phyloP scores from a whole-genome alignment of 306 rosid species.

The Gastrolobium bilobum region DNA sequence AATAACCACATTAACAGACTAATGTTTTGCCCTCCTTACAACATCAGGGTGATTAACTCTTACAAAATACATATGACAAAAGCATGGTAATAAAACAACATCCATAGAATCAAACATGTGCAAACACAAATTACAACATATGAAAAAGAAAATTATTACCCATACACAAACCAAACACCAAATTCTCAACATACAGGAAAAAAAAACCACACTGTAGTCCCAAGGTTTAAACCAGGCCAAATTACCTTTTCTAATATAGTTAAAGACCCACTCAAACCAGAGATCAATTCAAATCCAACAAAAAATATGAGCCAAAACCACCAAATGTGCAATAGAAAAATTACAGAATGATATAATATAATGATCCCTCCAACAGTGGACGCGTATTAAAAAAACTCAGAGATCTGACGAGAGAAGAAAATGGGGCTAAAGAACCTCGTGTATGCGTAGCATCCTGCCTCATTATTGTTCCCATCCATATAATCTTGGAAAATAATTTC shows the following conservation, averaged over 20 bases:
- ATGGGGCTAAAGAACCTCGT: not conserved
- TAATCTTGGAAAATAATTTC: constrained; percentile 25
- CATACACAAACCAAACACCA: not conserved
- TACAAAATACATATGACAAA: not conserved
- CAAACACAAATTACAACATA: not conserved
- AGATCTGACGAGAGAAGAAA: constrained; percentile 22
- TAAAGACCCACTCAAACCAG: not conserved
- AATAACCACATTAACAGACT: not conserved
- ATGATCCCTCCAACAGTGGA: not conserved
- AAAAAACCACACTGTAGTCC: too few relatives aligned
- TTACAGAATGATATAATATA: not conserved
- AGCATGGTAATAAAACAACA: not conserved
- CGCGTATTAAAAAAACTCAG: not conserved
- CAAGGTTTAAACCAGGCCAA: not conserved
- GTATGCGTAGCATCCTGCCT: not conserved
- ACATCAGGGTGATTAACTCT: not conserved
- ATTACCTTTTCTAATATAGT: not conserved
- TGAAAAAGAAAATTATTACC: not conserved
- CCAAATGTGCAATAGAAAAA: not conserved
- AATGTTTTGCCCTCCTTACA: not conserved
- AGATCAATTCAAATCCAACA: not conserved
- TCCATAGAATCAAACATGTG: not conserved
- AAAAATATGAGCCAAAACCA: not conserved
- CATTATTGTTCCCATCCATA: not conserved
- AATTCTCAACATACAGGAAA: not conserved